Evolutionary conservation across 371 early-diverging fungal genomes (phyloP).

Genomic region (Apophysomyces sp.): DNA sequence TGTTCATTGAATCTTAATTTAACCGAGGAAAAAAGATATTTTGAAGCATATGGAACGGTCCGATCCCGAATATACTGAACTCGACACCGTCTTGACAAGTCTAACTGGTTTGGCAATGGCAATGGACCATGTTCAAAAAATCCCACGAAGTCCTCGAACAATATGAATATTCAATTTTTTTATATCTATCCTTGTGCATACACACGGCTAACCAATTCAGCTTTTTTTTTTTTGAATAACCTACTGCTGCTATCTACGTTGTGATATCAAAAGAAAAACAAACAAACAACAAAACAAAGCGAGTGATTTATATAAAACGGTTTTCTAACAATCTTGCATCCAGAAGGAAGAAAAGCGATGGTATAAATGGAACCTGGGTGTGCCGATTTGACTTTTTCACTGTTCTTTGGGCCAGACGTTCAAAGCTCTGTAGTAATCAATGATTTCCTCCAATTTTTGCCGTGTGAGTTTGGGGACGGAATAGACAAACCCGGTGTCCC

Average conservation of each 20-base stretch:
- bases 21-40: constrained; percentile 27
- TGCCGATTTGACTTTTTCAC: background rate
- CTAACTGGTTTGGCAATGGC: constrained; percentile 36
- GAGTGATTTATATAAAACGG: background rate
- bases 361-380: background rate
- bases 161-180: background rate
- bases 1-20: background rate
- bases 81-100: constrained; percentile 26
- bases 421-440: constrained; percentile 61
- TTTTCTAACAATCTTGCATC: background rate
- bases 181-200: constrained; percentile 3
- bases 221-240: no score
- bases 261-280: background rate
- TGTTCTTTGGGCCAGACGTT: constrained; percentile 68
- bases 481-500: constrained; percentile 72
- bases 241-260: no score
- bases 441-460: constrained; percentile 64
- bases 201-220: no score
- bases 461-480: constrained; percentile 66
- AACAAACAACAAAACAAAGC: background rate
- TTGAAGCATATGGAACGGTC: constrained; percentile 30
- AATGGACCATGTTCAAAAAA: constrained; percentile 36
- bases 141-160: background rate
- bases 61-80: constrained; percentile 18
- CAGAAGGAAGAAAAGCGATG: background rate